These are phyloP conservation scores for Pleurotus sapidus DNA, from an alignment of 768 basidiomycete genomes.

Conservation along the genomic window DNA sequence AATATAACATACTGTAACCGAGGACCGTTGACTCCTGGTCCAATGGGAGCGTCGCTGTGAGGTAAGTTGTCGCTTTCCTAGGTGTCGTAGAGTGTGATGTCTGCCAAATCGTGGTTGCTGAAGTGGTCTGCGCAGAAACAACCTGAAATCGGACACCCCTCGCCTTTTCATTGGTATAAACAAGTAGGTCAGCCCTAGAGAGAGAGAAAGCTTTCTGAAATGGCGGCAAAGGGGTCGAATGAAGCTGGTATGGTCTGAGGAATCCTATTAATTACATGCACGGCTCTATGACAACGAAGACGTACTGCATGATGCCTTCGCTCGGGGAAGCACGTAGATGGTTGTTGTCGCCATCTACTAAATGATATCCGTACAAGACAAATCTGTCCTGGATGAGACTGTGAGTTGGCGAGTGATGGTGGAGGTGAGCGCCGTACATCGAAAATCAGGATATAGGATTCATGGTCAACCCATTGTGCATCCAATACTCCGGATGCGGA, in stretches of 20 bases:
- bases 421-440: slow-evolving; percentile 23
- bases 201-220: slow-evolving; percentile 21
- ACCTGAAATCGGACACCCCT: background rate
- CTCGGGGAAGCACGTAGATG: slow-evolving; percentile 8
- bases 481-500: slow-evolving; percentile 24
- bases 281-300: too few species aligned
- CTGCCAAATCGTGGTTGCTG: slow-evolving; percentile 23
- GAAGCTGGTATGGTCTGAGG: slow-evolving; percentile 14
- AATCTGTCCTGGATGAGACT: slow-evolving; percentile 31
- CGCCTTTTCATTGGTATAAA: background rate
- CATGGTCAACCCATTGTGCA: slow-evolving; percentile 36
- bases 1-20: slow-evolving; percentile 53
- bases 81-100: slow-evolving; percentile 6
- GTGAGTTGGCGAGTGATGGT: background rate
- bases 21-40: slow-evolving; percentile 56
- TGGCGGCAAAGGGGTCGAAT: slow-evolving; percentile 16
- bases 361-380: slow-evolving; percentile 32
- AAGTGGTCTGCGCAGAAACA: background rate
- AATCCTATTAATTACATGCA: background rate
- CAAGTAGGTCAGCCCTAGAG: background rate
- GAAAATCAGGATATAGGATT: slow-evolving; percentile 35
- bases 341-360: slow-evolving; percentile 33
- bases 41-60: slow-evolving; percentile 50
- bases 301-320: background rate
- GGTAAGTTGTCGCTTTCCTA: background rate